Conservation (phyloP, 2,329 filamentous ascomycete species). For the Colletotrichum tanaceti region DNA sequence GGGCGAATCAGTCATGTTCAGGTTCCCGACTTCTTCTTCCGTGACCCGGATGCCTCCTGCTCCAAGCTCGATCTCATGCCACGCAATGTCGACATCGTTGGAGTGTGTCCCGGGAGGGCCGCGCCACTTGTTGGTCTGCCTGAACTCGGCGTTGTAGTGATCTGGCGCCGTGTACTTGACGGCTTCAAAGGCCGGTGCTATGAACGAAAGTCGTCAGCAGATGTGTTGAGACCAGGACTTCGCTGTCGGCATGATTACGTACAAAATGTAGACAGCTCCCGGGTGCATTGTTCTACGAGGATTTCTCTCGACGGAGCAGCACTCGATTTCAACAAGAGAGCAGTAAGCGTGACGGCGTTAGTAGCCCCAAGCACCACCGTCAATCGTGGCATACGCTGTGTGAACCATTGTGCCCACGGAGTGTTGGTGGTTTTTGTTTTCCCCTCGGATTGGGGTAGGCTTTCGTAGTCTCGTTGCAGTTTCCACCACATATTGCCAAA, state of each 20-base stretch:
- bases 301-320: rapidly evolving
- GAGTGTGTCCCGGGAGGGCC: conserved; percentile 26
- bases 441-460: conserved; percentile 15
- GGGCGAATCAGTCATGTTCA: conserved; percentile 32
- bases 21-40: conserved; percentile 12
- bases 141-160: conserved; percentile 34
- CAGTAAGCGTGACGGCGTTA: conserved; percentile 5
- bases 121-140: conserved; percentile 35
- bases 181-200: conserved; percentile 28
- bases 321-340: neutral
- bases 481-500: conserved; percentile 20
- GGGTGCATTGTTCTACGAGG: neutral
- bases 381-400: conserved; percentile 1
- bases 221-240: no score
- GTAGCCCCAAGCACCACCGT: conserved; percentile 7
- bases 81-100: conserved; percentile 24
- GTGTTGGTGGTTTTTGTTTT: neutral
- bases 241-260: neutral
- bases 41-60: conserved; percentile 31
- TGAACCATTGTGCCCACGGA: neutral
- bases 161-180: conserved; percentile 14
- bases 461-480: neutral
- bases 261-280: conserved; percentile 23
- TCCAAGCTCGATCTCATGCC: conserved; percentile 33
- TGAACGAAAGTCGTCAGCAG: neutral